Conservation (phyloP, 164 flowering plant genomes). For the Macadamia integrifolia region DNA sequence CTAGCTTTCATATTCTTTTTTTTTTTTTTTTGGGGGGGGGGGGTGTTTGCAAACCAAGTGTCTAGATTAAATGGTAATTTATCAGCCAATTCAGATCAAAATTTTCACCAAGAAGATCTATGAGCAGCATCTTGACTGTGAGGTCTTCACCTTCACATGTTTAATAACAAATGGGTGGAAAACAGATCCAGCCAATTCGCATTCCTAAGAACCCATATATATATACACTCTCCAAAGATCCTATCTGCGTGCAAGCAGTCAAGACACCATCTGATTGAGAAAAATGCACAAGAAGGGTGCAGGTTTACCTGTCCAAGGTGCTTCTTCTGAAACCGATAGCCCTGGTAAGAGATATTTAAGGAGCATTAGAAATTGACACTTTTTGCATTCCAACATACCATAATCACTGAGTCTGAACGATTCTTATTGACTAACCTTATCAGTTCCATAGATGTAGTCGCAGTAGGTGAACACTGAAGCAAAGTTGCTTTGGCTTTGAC, state of each 20-base stretch:
- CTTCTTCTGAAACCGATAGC: constrained; percentile 77
- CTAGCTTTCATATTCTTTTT: too few relatives aligned
- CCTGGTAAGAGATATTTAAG: constrained; percentile 38
- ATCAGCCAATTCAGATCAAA: too few relatives aligned
- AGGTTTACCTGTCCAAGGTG: constrained; percentile 52
- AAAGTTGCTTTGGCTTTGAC: constrained; percentile 90
- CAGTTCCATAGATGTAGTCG: constrained; percentile 95
- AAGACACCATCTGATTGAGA: neutral
- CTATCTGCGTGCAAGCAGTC: too few relatives aligned
- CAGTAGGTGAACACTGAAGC: constrained; percentile 94
- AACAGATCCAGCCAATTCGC: too few relatives aligned
- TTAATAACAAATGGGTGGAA: neutral
- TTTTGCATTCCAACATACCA: neutral
- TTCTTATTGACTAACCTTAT: constrained; percentile 50
- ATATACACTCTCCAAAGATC: too few relatives aligned
- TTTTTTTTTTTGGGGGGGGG: too few relatives aligned
- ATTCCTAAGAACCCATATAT: too few relatives aligned
- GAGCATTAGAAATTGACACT: neutral
- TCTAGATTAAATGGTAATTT: too few relatives aligned
- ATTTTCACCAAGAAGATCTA: too few relatives aligned
- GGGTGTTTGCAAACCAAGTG: too few relatives aligned
- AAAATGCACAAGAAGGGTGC: neutral
- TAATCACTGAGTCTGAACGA: neutral
- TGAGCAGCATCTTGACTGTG: too few relatives aligned
- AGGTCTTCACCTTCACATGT: neutral